Base-by-base conservation (phyloP, 257 asterid species). In the Nyctanthes arbortristis region DNA sequence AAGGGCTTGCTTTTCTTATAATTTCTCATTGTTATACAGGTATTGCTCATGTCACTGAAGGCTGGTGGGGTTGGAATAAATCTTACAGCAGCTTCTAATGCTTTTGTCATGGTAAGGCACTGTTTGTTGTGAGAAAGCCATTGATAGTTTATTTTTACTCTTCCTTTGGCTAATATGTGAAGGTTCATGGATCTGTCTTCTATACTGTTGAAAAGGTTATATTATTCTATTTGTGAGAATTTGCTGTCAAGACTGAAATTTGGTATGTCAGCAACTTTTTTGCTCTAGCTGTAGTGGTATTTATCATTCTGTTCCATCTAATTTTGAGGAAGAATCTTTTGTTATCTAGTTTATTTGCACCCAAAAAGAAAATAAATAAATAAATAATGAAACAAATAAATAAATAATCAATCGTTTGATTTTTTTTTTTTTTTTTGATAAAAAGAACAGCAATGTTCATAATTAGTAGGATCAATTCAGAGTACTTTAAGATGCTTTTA, bases 41-140 rank as follows among this genome's bases (percentile, higher is more conserved):
- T 93, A 69, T 66, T 93, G 75, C 91, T 93, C 60, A 91, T 93
- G 97, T 93, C 99, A 35, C 81, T 93, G 73, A 93, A 93, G 82
- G 97, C 97, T 61, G 99, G 98, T 70, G 98, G 99, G 60, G 99
- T 93, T 67, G 99, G 99, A 69, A 87, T 93, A 63, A 93, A 93
- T 78, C 88, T 93, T 62, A 93, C 98, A 4, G 96, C 96, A 56
- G 99, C 99, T 57, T 89, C 96, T 31, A 89, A 82, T 84, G 99
- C 99, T 64, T 93, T 91, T 82, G 85, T 93, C 61, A 71, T 93
- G 99, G 98, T 92, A 84, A 40, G 73, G 30, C 28, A 70, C 67
- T 58, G 12, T 63, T 73, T 65, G 39, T 34, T 27, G 37, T 33
- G 34, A 13, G 14, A 56, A 31, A 66, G 62, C 45, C 13, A 35